These are phyloP conservation scores for Lactarius psammicola DNA, from an alignment of 768 basidiomycete genomes.

Conservation along the genomic window DNA sequence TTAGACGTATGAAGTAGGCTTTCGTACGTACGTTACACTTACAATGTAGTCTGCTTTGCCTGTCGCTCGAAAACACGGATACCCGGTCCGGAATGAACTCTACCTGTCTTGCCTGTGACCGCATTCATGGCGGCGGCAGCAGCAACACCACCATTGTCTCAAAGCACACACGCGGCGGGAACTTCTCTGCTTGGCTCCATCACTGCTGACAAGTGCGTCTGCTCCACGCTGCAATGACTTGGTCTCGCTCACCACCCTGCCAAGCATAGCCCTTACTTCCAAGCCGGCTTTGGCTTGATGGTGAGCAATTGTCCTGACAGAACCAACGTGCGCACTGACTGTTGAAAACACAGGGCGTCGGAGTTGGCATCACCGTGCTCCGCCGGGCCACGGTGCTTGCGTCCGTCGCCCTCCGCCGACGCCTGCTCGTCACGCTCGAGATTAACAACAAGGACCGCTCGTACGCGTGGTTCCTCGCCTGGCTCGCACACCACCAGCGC, in stretches of 20 bases:
- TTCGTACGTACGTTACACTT: constrained; percentile 14
- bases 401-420: constrained; percentile 73
- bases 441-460: constrained; percentile 93
- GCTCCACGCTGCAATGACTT: not conserved
- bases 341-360: constrained; percentile 64
- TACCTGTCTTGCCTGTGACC: not conserved
- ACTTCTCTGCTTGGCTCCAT: constrained; percentile 33
- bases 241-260: constrained; percentile 9
- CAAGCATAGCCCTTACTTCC: constrained; percentile 87
- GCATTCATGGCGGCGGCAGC: not conserved
- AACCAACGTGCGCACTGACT: not conserved
- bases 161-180: not conserved
- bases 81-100: not conserved
- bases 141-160: not conserved
- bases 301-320: constrained; percentile 41
- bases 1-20: constrained; percentile 14
- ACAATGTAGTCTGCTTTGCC: constrained; percentile 17
- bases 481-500: constrained; percentile 76
- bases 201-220: constrained; percentile 65
- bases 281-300: constrained; percentile 98
- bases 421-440: constrained; percentile 92
- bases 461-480: constrained; percentile 95
- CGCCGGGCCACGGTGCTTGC: constrained; percentile 69
- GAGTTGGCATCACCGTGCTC: constrained; percentile 75
- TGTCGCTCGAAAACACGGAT: not conserved